phyloP scores from a whole-genome alignment of 768 basidiomycete species.

The Pluteus cervinus region DNA sequence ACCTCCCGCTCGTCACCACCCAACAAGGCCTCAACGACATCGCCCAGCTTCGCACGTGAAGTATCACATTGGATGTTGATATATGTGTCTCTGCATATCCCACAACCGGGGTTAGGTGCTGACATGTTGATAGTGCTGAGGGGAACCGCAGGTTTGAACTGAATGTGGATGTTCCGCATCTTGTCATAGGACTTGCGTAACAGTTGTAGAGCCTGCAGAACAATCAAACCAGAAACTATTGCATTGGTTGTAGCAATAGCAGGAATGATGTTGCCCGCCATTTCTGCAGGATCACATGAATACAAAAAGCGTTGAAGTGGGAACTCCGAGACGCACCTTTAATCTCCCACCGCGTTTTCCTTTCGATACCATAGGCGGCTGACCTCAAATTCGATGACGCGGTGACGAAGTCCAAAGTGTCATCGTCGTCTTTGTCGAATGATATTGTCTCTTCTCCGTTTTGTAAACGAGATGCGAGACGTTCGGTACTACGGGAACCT shows the following conservation, averaged over 20 bases:
- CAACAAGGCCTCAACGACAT: slow-evolving; percentile 65
- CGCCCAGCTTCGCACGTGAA: slow-evolving; percentile 57
- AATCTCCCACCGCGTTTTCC: slow-evolving; percentile 93
- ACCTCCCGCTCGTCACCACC: slow-evolving; percentile 57
- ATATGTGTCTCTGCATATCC: slow-evolving; percentile 85
- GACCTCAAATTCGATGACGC: slow-evolving; percentile 92
- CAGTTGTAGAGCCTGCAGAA: slow-evolving; percentile 85
- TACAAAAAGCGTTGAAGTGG: not conserved
- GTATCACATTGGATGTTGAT: slow-evolving; percentile 70
- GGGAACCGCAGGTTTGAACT: slow-evolving; percentile 74
- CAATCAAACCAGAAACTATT: slow-evolving; percentile 91
- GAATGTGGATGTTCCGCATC: slow-evolving; percentile 72
- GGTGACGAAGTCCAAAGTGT: slow-evolving; percentile 94
- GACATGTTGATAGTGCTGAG: slow-evolving; percentile 64
- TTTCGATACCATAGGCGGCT: slow-evolving; percentile 80
- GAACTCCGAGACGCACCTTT: slow-evolving; percentile 55
- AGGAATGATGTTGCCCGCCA: slow-evolving; percentile 99
- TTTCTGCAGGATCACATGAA: slow-evolving; percentile 51
- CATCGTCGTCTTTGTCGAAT: slow-evolving; percentile 98
- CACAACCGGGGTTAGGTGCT: slow-evolving; percentile 71
- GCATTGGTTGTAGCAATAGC: slow-evolving; percentile 99
- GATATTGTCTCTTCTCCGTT: slow-evolving; percentile 66
- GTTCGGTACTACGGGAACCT: slow-evolving; percentile 57
- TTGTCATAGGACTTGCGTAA: slow-evolving; percentile 57
- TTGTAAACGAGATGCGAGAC: slow-evolving; percentile 63